phyloP scores from a whole-genome alignment of 2,329 filamentous ascomycete genomes.

The Nectriaceae sp. region DNA sequence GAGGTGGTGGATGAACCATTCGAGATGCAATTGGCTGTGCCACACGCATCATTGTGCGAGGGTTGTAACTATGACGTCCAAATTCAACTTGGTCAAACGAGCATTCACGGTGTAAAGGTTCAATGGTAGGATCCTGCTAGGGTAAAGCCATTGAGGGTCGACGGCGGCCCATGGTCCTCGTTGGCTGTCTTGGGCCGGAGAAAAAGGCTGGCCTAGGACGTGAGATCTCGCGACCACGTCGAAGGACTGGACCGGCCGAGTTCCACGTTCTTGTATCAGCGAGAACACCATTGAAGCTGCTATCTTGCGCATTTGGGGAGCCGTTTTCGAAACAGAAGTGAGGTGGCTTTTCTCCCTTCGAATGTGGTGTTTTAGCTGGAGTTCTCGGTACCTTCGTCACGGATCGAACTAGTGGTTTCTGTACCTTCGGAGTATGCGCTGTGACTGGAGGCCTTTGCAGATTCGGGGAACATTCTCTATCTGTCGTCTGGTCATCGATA shows the following conservation, averaged over 20 bases:
- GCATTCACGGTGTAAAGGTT: background rate
- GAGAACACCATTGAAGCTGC: background rate
- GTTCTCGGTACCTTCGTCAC: no score
- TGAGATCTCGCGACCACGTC: background rate
- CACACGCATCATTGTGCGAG: no score
- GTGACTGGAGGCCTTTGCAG: slow-evolving; percentile 20
- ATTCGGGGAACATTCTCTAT: background rate
- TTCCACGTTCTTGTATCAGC: background rate
- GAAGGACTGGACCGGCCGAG: background rate
- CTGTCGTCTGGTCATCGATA: slow-evolving; percentile 23
- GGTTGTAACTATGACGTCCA: background rate
- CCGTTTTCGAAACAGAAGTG: background rate
- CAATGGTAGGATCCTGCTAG: background rate
- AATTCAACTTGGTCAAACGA: background rate
- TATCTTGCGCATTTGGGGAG: background rate
- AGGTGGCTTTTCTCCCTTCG: background rate
- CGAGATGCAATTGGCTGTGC: background rate
- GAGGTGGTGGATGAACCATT: background rate
- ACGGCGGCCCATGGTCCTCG: slow-evolving; percentile 9
- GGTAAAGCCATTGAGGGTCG: slow-evolving; percentile 10
- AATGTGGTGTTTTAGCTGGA: background rate
- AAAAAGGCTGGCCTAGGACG: background rate
- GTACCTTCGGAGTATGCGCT: slow-evolving; percentile 1
- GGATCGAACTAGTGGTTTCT: no score
- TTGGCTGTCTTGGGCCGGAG: background rate